Conservation (phyloP, 495 filamentous ascomycete genomes). For the Apiosordaria backusii region DNA sequence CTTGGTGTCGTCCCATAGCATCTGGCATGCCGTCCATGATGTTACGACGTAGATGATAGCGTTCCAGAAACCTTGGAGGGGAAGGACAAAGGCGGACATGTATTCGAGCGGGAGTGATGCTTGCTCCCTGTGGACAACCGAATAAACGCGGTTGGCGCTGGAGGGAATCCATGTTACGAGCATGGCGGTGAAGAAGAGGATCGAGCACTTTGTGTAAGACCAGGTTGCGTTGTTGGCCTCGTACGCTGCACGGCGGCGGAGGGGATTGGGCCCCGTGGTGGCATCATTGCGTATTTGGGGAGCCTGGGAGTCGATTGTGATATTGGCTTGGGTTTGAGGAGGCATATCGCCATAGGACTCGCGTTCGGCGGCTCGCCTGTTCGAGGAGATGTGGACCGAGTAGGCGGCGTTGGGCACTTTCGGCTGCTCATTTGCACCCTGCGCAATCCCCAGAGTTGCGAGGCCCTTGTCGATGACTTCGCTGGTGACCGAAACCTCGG, state of each 20-base stretch:
- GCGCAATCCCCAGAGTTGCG: slow-evolving; percentile 11
- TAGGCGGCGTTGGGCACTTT: slow-evolving; percentile 37
- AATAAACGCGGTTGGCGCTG: slow-evolving; percentile 74
- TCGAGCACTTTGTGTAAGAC: slow-evolving; percentile 78
- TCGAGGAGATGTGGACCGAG: slow-evolving; percentile 48
- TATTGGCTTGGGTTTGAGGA: slow-evolving; percentile 16
- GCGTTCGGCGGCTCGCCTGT: slow-evolving; percentile 16
- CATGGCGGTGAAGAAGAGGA: slow-evolving; percentile 79
- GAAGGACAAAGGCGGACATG: slow-evolving; percentile 70
- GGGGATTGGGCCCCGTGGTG: slow-evolving; percentile 10
- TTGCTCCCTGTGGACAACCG: slow-evolving; percentile 51
- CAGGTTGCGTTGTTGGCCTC: slow-evolving; percentile 58
- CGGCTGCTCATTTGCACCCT: slow-evolving; percentile 10
- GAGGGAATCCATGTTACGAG: slow-evolving; percentile 85
- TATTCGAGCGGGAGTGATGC: slow-evolving; percentile 62
- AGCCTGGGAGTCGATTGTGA: slow-evolving; percentile 16
- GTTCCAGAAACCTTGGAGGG: slow-evolving; percentile 86
- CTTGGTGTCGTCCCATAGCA: slow-evolving; percentile 25
- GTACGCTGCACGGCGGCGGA: slow-evolving; percentile 23
- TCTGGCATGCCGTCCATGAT: slow-evolving; percentile 46
- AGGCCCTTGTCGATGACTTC: slow-evolving; percentile 31
- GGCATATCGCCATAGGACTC: slow-evolving; percentile 21
- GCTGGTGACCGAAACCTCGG: slow-evolving; percentile 52
- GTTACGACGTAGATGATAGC: slow-evolving; percentile 73
- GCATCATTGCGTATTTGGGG: slow-evolving; percentile 7